These are phyloP conservation scores for Paramecium sexaurelia DNA, from an alignment of 73 alveolate species.

Conservation along the genomic window DNA sequence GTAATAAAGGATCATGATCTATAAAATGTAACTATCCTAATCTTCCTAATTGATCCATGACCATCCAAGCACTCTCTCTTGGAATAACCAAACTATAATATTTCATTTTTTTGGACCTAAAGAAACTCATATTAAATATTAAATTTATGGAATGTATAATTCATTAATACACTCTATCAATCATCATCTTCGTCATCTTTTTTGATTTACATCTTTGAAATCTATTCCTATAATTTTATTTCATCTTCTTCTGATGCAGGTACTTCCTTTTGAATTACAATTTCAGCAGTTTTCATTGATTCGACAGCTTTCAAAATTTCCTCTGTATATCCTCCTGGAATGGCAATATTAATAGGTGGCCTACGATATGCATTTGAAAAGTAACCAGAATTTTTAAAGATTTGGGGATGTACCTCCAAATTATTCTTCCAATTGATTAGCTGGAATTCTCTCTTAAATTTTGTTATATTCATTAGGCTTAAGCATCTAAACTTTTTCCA, in stretches of 20 bases:
- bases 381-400: slow-evolving; percentile 59
- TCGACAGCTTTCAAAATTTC: slow-evolving; percentile 19
- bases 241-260: slow-evolving; percentile 39
- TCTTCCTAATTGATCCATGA: slow-evolving; percentile 87
- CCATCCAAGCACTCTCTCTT: slow-evolving; percentile 90
- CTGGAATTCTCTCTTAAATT: slow-evolving; percentile 60
- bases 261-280: neutral
- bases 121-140: slow-evolving; percentile 74
- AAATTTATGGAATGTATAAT: slow-evolving; percentile 18
- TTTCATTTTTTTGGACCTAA: slow-evolving; percentile 93
- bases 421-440: slow-evolving; percentile 55
- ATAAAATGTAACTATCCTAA: slow-evolving; percentile 38
- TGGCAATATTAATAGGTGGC: slow-evolving; percentile 47
- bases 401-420: slow-evolving; percentile 66
- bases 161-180: neutral
- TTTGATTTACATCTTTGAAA: neutral
- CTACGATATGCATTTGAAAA: neutral
- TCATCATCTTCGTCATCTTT: slow-evolving; percentile 56
- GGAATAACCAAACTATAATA: slow-evolving; percentile 89
- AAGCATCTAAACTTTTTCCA: slow-evolving; percentile 63
- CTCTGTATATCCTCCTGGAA: slow-evolving; percentile 60
- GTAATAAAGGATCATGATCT: slow-evolving; percentile 43
- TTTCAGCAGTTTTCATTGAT: slow-evolving; percentile 16
- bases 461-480: slow-evolving; percentile 17
- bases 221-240: neutral